Percentiles rank a stretch among this genome's conserved stretches.
These are phyloP conservation scores for Penicillium alfredii DNA, from an alignment of 495 filamentous ascomycete species.

Conservation along the genomic window DNA sequence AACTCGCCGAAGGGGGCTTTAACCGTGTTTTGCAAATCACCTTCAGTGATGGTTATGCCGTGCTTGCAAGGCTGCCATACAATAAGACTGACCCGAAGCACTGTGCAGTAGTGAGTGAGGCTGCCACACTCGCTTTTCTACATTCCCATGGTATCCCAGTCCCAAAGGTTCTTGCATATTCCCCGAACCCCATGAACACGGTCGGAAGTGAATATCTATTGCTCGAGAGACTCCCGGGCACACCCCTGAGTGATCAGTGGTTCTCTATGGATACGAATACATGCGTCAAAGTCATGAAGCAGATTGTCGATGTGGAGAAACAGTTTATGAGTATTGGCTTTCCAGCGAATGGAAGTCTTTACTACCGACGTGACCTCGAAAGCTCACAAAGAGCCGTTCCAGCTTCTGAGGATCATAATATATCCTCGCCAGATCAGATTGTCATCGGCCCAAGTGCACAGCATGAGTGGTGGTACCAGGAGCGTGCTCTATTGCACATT, in stretches of 20 bases:
- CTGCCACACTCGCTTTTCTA: slow-evolving; percentile 30
- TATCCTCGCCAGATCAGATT: too few species aligned
- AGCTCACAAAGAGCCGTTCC: slow-evolving; percentile 11
- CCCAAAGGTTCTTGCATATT: slow-evolving; percentile 18
- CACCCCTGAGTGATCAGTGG: slow-evolving; percentile 18
- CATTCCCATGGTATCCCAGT: slow-evolving; percentile 23
- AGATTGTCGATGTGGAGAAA: slow-evolving; percentile 30
- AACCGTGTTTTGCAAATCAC: slow-evolving; percentile 25
- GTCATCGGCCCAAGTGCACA: slow-evolving; percentile 25
- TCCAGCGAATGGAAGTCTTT: slow-evolving; percentile 32
- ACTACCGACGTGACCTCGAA: slow-evolving; percentile 22
- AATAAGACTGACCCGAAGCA: slow-evolving; percentile 22
- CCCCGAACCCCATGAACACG: slow-evolving; percentile 14
- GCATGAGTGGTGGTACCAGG: slow-evolving; percentile 27
- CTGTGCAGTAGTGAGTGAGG: slow-evolving; percentile 30
- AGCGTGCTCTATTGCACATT: slow-evolving; percentile 14
- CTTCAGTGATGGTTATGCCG: slow-evolving; percentile 19
- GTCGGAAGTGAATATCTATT: slow-evolving; percentile 28
- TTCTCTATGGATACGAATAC: slow-evolving; percentile 21
- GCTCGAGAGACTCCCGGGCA: slow-evolving; percentile 21
- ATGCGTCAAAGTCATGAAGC: slow-evolving; percentile 25
- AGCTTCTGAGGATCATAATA: slow-evolving; percentile 7
- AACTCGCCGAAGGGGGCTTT: slow-evolving; percentile 32
- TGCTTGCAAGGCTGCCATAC: slow-evolving; percentile 27
- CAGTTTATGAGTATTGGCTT: slow-evolving; percentile 24